Conservation (phyloP, 495 filamentous ascomycete genomes). For the Chaetomium cochliodes region DNA sequence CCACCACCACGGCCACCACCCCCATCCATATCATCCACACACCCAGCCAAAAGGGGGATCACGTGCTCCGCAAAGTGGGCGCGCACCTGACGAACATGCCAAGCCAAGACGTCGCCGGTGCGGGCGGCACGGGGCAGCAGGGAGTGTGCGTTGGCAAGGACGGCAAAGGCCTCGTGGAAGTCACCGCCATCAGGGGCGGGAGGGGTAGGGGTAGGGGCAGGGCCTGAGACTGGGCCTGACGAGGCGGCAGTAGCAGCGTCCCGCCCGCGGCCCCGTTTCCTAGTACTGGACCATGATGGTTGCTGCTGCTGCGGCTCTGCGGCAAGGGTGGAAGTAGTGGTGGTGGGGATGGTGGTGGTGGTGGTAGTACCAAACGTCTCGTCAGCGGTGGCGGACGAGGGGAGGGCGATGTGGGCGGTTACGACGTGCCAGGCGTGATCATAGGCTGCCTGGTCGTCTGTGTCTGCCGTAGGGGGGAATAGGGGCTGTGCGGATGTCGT, state of each 20-base stretch:
- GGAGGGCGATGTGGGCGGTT: slow-evolving; percentile 60
- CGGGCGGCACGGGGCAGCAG: slow-evolving; percentile 45
- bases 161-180: slow-evolving; percentile 46
- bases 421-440: slow-evolving; percentile 68
- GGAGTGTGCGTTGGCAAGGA: slow-evolving; percentile 41
- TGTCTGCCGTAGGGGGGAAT: slow-evolving; percentile 24
- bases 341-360: slow-evolving; percentile 1
- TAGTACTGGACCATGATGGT: neutral
- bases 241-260: slow-evolving; percentile 12
- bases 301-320: slow-evolving; percentile 40
- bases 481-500: slow-evolving; percentile 25
- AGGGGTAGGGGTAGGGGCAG: no score
- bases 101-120: slow-evolving; percentile 51
- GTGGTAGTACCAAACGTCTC: slow-evolving; percentile 40
- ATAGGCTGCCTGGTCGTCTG: slow-evolving; percentile 59
- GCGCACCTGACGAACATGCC: slow-evolving; percentile 53
- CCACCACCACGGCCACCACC: slow-evolving; percentile 12
- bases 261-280: slow-evolving; percentile 4
- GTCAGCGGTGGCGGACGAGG: slow-evolving; percentile 45
- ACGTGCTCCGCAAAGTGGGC: slow-evolving; percentile 53
- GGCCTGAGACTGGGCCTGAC: slow-evolving; percentile 1
- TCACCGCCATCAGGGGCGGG: slow-evolving; percentile 32
- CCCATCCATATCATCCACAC: slow-evolving; percentile 29
- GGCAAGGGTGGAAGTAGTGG: slow-evolving; percentile 32
- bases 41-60: slow-evolving; percentile 46